A percentile compares a stretch with the other conserved stretches of the same genome.
phyloP scores from a whole-genome alignment of 2,329 filamentous ascomycete species.

The Colletotrichum sp. region DNA sequence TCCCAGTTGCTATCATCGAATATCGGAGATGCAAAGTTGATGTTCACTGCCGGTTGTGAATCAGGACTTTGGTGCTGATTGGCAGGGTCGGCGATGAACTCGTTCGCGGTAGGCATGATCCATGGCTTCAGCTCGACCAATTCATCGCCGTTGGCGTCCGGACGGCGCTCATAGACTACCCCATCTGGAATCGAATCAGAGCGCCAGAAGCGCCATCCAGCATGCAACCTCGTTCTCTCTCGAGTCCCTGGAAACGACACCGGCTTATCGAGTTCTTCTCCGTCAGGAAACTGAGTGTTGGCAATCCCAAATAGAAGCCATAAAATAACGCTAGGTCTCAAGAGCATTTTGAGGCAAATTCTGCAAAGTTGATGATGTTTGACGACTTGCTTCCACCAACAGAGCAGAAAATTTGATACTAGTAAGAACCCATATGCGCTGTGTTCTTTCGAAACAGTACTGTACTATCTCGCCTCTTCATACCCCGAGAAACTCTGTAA shows the following conservation, averaged over 20 bases:
- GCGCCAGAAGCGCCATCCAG: slow-evolving; percentile 40
- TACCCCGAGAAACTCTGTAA: not conserved
- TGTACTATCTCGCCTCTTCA: not conserved
- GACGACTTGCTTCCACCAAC: not conserved
- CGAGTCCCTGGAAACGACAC: not conserved
- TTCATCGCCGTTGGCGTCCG: not conserved
- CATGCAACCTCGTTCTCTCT: slow-evolving; percentile 6
- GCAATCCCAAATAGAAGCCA: not conserved
- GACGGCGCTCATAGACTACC: slow-evolving; percentile 25
- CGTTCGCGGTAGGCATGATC: slow-evolving; percentile 43
- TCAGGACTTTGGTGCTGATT: not conserved
- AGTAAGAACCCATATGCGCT: not conserved
- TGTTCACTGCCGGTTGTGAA: not conserved
- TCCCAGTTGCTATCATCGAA: not conserved
- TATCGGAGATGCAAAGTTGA: not conserved
- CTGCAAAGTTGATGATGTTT: not conserved
- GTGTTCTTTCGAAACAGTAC: not conserved
- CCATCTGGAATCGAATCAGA: slow-evolving; percentile 37
- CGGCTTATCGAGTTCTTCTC: not conserved
- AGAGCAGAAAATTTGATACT: not conserved
- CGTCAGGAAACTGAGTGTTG: not conserved
- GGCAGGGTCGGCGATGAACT: not conserved
- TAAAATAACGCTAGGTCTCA: not conserved
- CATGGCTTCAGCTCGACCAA: slow-evolving; percentile 36
- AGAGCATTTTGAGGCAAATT: not conserved